Conservation (phyloP, 192 early-diverging fungal genomes). For the Umbelopsis sp. region DNA sequence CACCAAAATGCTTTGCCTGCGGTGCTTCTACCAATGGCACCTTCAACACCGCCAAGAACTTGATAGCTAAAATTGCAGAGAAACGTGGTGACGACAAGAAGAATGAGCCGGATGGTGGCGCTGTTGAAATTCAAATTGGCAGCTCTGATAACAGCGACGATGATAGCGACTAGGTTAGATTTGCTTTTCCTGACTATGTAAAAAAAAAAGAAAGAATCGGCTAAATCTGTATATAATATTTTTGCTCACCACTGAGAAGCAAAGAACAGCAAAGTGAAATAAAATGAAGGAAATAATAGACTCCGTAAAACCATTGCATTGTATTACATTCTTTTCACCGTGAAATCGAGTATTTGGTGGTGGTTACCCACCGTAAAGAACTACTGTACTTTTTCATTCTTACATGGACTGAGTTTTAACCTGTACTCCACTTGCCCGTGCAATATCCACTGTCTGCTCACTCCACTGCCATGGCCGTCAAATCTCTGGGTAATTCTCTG, state of each 20-base stretch:
- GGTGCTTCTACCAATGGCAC: conserved; percentile 79
- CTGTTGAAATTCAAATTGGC: conserved; percentile 22
- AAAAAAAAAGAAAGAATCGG: no score
- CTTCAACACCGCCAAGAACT: conserved; percentile 81
- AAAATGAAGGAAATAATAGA: no score
- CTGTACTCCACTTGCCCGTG: no score
- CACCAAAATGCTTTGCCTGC: conserved; percentile 91
- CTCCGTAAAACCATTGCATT: no score
- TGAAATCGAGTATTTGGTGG: no score
- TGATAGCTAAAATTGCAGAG: conserved; percentile 54
- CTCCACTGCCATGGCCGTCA: background rate
- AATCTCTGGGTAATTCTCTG: background rate
- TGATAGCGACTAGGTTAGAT: conserved; percentile 24
- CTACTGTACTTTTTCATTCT: no score
- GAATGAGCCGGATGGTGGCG: conserved; percentile 36
- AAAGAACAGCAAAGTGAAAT: no score
- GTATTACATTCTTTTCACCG: no score
- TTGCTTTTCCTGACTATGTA: background rate
- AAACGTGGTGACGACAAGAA: conserved; percentile 46
- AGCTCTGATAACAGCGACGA: conserved; percentile 30
- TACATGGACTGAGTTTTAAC: background rate
- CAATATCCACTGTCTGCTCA: background rate
- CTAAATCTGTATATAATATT: no score
- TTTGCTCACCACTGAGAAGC: no score
- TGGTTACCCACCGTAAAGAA: no score